Evolutionary conservation across 2,329 filamentous ascomycete genomes (phyloP).

Genomic region (Xylaria multiplex): DNA sequence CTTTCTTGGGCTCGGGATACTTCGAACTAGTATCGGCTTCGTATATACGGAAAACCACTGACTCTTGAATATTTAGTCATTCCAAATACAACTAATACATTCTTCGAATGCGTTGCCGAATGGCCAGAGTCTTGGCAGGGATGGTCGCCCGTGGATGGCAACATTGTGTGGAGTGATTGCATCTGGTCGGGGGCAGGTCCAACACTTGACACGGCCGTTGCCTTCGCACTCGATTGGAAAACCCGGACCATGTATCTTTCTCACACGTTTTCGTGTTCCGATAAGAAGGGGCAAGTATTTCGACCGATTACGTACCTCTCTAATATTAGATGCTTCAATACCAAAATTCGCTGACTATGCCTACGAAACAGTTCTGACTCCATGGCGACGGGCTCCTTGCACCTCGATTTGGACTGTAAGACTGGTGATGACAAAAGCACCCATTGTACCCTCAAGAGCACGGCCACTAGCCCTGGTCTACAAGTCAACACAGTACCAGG

Average conservation of each 20-base stretch:
- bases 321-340: not conserved
- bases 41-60: not conserved
- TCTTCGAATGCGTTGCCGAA: constrained; percentile 51
- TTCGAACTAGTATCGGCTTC: too few relatives aligned
- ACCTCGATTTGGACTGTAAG: constrained; percentile 47
- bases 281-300: constrained; percentile 42
- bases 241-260: constrained; percentile 49
- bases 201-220: constrained; percentile 47
- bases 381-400: constrained; percentile 47
- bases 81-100: constrained; percentile 37
- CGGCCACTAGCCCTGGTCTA: constrained; percentile 28
- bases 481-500: constrained; percentile 40
- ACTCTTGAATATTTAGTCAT: constrained; percentile 35
- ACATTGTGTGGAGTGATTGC: constrained; percentile 52
- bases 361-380: constrained; percentile 39
- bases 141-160: constrained; percentile 44
- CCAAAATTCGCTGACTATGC: not conserved
- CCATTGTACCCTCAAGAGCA: constrained; percentile 42
- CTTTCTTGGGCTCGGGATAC: too few relatives aligned
- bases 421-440: constrained; percentile 36
- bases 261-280: constrained; percentile 50
- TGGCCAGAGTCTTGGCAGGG: constrained; percentile 51
- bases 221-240: constrained; percentile 51
- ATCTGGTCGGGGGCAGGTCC: constrained; percentile 50
- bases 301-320: not conserved